Percentiles rank a stretch among this genome's conserved stretches.
These are phyloP conservation scores for Microbotryomycetes sp. DNA, from an alignment of 1,284 basidiomycete species.

Conservation along the genomic window DNA sequence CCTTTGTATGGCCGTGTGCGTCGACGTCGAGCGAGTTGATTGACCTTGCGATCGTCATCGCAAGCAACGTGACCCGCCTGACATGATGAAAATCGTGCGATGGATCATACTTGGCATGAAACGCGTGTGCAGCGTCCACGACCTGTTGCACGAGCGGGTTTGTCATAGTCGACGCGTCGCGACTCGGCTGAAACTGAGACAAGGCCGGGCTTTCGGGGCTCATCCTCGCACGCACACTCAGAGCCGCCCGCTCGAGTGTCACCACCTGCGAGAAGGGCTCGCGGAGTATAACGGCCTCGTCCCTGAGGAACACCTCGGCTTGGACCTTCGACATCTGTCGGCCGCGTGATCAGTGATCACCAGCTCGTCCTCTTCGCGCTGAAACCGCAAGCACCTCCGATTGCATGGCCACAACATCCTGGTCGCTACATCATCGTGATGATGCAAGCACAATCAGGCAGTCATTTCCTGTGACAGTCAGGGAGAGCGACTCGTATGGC, in stretches of 20 bases:
- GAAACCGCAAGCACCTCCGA: not conserved
- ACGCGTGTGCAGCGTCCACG: conserved; percentile 7
- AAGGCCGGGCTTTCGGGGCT: not conserved
- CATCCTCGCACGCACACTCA: not conserved
- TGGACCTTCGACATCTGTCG: too few relatives aligned
- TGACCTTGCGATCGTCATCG: conserved; percentile 13
- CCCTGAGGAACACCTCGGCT: too few relatives aligned
- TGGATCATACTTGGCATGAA: conserved; percentile 58
- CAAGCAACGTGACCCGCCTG: conserved; percentile 9
- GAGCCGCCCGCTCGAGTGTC: not conserved
- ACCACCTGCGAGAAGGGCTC: too few relatives aligned
- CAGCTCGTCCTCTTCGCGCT: not conserved
- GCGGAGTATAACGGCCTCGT: too few relatives aligned
- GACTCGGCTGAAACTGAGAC: not conserved
- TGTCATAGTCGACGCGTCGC: not conserved
- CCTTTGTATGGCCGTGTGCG: conserved; percentile 39
- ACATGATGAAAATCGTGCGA: conserved; percentile 82
- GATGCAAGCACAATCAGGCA: not conserved
- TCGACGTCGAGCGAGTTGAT: conserved; percentile 2
- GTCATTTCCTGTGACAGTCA: conserved; percentile 11
- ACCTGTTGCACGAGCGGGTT: not conserved
- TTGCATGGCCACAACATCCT: not conserved
- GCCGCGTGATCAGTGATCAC: not conserved
- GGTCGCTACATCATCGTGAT: not conserved
- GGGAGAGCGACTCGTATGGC: not conserved